These are phyloP conservation scores for Flaveria bidentis DNA, from an alignment of 129 eudicot genomes.

Conservation along the genomic window DNA sequence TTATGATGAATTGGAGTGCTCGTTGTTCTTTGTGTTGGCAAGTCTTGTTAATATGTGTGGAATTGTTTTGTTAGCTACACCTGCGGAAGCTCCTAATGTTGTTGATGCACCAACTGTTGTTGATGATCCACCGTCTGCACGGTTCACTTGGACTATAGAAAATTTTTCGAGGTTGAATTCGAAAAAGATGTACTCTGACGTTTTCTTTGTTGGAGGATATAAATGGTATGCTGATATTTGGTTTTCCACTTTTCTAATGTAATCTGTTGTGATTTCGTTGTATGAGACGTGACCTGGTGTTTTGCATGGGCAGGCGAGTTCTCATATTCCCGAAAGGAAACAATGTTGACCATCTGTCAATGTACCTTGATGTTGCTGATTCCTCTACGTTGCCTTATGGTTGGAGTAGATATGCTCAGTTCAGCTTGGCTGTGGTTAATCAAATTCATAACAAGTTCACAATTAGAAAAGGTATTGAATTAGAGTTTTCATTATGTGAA, in stretches of 20 bases:
- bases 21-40: neutral
- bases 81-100: constrained; percentile 53
- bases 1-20: constrained; percentile 15
- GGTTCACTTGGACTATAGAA: constrained; percentile 81
- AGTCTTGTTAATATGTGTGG: constrained; percentile 4
- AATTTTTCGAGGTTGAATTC: constrained; percentile 62
- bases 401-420: constrained; percentile 87
- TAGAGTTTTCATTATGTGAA: constrained; percentile 3
- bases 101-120: constrained; percentile 64
- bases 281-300: constrained; percentile 17
- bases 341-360: constrained; percentile 79
- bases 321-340: constrained; percentile 87
- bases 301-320: constrained; percentile 59
- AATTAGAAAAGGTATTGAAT: constrained; percentile 65
- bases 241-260: neutral
- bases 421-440: constrained; percentile 77
- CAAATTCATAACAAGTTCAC: constrained; percentile 62
- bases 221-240: constrained; percentile 63
- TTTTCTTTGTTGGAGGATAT: constrained; percentile 74
- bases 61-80: constrained; percentile 41
- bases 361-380: constrained; percentile 93
- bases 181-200: constrained; percentile 69
- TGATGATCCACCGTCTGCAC: constrained; percentile 74
- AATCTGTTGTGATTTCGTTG: neutral
- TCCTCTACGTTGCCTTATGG: constrained; percentile 69